A percentile compares a stretch with the other conserved stretches of the same genome.
These are phyloP conservation scores for Ustilago xerochloae DNA, from an alignment of 1,284 basidiomycete genomes.

Conservation along the genomic window DNA sequence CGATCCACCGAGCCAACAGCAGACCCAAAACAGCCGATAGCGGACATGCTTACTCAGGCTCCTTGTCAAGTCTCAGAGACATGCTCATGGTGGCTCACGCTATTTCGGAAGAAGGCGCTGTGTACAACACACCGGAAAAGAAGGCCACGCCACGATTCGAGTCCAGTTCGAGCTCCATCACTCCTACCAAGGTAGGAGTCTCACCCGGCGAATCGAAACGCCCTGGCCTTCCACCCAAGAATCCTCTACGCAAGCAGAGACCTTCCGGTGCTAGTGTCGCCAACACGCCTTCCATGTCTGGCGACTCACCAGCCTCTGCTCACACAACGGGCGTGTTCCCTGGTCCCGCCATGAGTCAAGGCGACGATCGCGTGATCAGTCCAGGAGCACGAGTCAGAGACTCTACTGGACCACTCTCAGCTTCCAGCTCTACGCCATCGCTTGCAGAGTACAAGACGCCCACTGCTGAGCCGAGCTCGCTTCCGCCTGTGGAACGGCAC, in stretches of 20 bases:
- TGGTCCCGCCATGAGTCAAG: constrained; percentile 6
- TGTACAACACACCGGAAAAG: constrained; percentile 35
- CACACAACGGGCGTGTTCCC: constrained; percentile 19
- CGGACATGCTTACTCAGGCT: constrained; percentile 25
- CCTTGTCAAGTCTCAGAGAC: constrained; percentile 36
- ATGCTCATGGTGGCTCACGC: constrained; percentile 32
- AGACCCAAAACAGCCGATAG: constrained; percentile 34
- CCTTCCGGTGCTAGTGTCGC: constrained; percentile 23
- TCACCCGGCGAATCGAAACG: constrained; percentile 14
- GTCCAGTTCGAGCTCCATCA: neutral
- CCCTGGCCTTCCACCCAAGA: constrained; percentile 48
- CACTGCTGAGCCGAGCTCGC: constrained; percentile 5
- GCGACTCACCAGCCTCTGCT: constrained; percentile 22
- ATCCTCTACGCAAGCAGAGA: constrained; percentile 43
- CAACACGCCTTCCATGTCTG: constrained; percentile 19
- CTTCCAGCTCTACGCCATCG: constrained; percentile 23
- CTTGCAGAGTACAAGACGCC: constrained; percentile 23
- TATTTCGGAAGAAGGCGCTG: constrained; percentile 34
- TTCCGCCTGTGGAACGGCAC: constrained; percentile 16
- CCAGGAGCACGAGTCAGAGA: neutral
- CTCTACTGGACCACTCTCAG: constrained; percentile 2
- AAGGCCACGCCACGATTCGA: constrained; percentile 14
- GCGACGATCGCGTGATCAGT: constrained; percentile 2
- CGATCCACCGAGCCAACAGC: constrained; percentile 8
- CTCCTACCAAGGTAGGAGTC: neutral